phyloP scores from a whole-genome alignment of 306 rosid genomes.

The Dalbergia oliveri region DNA sequence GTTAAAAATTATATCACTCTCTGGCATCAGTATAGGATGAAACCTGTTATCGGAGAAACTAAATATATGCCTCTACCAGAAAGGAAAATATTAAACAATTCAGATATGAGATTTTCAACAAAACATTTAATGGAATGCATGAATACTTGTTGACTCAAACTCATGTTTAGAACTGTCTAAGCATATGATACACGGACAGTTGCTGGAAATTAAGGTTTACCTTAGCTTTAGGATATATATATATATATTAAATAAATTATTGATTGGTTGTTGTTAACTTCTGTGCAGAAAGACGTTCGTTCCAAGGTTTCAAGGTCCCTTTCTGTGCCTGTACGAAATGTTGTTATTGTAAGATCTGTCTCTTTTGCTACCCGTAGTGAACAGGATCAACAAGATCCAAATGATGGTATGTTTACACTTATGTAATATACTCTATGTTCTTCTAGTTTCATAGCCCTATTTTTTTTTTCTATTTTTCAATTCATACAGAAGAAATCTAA shows the following conservation, averaged over 20 bases:
- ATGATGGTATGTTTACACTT: slow-evolving; percentile 63
- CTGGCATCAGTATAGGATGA: slow-evolving; percentile 11
- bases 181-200: slow-evolving; percentile 28
- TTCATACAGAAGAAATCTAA: slow-evolving; percentile 34
- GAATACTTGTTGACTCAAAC: slow-evolving; percentile 31
- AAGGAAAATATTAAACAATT: slow-evolving; percentile 31
- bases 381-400: slow-evolving; percentile 58
- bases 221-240: neutral
- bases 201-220: slow-evolving; percentile 39
- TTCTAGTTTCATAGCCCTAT: slow-evolving; percentile 36
- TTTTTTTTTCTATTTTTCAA: slow-evolving; percentile 6
- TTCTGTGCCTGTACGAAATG: slow-evolving; percentile 78
- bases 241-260: neutral
- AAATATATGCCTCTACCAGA: slow-evolving; percentile 8
- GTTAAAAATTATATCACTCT: slow-evolving; percentile 13
- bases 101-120: slow-evolving; percentile 28
- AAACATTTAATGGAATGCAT: slow-evolving; percentile 1
- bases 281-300: slow-evolving; percentile 72
- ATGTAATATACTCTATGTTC: slow-evolving; percentile 21
- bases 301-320: slow-evolving; percentile 89
- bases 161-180: slow-evolving; percentile 15
- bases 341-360: slow-evolving; percentile 83
- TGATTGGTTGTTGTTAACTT: slow-evolving; percentile 36
- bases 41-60: slow-evolving; percentile 30
- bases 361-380: slow-evolving; percentile 67